These are phyloP conservation scores for Jatropha podagrica DNA, from an alignment of 441 rosid genomes.

Conservation along the genomic window DNA sequence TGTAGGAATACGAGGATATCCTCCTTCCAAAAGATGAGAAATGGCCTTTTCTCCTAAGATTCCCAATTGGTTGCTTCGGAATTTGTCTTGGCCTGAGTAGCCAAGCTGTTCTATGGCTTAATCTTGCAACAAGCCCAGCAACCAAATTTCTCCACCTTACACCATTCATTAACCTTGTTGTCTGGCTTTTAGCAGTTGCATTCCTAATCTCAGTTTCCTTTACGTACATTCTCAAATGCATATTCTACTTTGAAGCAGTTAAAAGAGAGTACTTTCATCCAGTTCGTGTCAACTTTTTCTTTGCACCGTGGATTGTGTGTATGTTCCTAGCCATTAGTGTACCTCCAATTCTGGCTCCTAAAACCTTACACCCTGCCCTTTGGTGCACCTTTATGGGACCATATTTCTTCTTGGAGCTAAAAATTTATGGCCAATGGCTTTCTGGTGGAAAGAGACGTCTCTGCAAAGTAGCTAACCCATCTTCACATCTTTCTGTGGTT, in stretches of 20 bases:
- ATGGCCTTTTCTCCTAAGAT: slow-evolving; percentile 93
- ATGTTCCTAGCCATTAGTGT: slow-evolving; percentile 80
- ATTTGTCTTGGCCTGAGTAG: slow-evolving; percentile 89
- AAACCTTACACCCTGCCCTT: slow-evolving; percentile 57
- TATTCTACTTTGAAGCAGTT: slow-evolving; percentile 85
- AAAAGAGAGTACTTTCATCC: slow-evolving; percentile 88
- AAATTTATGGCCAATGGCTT: slow-evolving; percentile 92
- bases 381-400: slow-evolving; percentile 83
- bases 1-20: slow-evolving; percentile 82
- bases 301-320: slow-evolving; percentile 95
- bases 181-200: slow-evolving; percentile 65
- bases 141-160: slow-evolving; percentile 63
- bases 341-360: slow-evolving; percentile 48
- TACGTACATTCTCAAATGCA: slow-evolving; percentile 78
- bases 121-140: slow-evolving; percentile 72
- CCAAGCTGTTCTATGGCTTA: slow-evolving; percentile 82
- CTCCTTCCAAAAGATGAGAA: slow-evolving; percentile 82
- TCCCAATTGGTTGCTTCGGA: slow-evolving; percentile 85
- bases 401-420: slow-evolving; percentile 77
- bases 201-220: slow-evolving; percentile 53
- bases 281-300: slow-evolving; percentile 83
- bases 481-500: slow-evolving; percentile 84
- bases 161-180: slow-evolving; percentile 57
- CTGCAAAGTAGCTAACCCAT: slow-evolving; percentile 92
- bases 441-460: slow-evolving; percentile 91